Base-by-base conservation (phyloP, 345 rosid genomes). In the Euphorbia peplus region DNA sequence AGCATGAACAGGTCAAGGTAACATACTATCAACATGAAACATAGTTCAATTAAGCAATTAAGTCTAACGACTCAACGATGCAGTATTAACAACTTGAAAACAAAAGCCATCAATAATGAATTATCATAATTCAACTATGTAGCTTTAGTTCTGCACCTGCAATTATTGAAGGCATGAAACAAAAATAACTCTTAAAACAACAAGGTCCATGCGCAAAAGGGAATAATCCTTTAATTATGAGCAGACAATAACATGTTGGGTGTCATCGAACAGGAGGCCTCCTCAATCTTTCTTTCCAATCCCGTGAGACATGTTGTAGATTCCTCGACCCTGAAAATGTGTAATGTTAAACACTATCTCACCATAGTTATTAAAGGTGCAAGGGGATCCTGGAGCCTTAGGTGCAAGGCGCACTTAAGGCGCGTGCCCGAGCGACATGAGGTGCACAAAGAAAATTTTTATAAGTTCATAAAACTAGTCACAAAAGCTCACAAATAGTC, bases 291-390 rank as follows among this genome's bases (percentile, higher is more conserved):
- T 93, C 83, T 87, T 93, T 64, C 92, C 92, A 47, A 83, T 88
- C 41, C 97, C 98, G 58, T 85, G 84, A 1, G 97, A 76, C 98
- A 93, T 82, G 75, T 88, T 88, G 75, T 88, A 93, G 81, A 93
- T 75, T 30, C 97, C 97, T 50, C 87, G 90, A 50, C 86, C 98
- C 98, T 92, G 89, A 48, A 24, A 67, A 59, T 8, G 28, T 0
- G 46, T 8, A 35, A 24, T 19, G 47, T 7, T 22, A 16, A 44
- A 12, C 51, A n/a, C 28, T 10, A 29, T 21, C 14, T 26, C 1
- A 42, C 16, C 19, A 2, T n/a, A n/a, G n/a, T n/a, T n/a, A n/a
- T n/a, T n/a, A n/a, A n/a, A n/a, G n/a, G n/a, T n/a, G n/a, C n/a
- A n/a, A n/a, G n/a, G n/a, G n/a, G n/a, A n/a, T n/a, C n/a, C n/a